These are phyloP conservation scores for Xylariaceae sp. DNA, from an alignment of 2,329 filamentous ascomycete species.

Conservation along the genomic window DNA sequence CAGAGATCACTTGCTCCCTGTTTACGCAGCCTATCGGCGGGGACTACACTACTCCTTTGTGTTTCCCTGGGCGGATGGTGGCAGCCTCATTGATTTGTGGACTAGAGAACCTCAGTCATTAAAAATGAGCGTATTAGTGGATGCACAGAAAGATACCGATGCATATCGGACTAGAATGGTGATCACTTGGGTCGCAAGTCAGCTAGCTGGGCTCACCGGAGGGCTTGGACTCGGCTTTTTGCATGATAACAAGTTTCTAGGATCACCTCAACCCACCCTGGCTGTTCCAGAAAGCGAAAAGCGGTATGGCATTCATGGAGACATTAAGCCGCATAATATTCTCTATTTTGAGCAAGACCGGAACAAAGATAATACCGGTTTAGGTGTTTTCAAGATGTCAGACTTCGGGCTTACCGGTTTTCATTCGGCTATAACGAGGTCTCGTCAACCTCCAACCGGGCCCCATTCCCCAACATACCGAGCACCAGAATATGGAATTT, in stretches of 20 bases:
- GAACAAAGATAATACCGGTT: background rate
- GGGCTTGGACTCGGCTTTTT: conserved; percentile 17
- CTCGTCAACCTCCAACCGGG: background rate
- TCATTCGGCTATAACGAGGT: conserved; percentile 8
- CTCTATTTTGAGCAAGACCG: conserved; percentile 17
- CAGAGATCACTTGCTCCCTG: conserved; percentile 8
- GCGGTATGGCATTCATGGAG: conserved; percentile 23
- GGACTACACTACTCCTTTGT: conserved; percentile 17
- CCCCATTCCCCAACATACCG: conserved; percentile 20
- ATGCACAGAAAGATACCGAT: background rate
- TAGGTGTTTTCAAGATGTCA: conserved; percentile 21
- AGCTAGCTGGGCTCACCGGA: conserved; percentile 22
- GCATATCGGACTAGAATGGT: background rate
- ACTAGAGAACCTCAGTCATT: conserved; percentile 3
- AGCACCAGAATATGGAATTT: conserved; percentile 17
- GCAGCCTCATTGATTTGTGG: conserved; percentile 18
- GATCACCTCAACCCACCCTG: background rate
- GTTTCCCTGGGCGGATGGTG: conserved; percentile 26
- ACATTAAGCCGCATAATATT: conserved; percentile 25
- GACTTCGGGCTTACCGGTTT: conserved; percentile 25
- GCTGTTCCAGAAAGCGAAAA: conserved; percentile 7
- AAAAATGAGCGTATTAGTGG: background rate
- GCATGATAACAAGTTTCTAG: conserved; percentile 13
- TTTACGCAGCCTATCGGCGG: conserved; percentile 11
- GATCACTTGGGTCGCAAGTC: conserved; percentile 15